phyloP scores from a whole-genome alignment of 2,329 filamentous ascomycete species.

The Colletotrichum phormii region DNA sequence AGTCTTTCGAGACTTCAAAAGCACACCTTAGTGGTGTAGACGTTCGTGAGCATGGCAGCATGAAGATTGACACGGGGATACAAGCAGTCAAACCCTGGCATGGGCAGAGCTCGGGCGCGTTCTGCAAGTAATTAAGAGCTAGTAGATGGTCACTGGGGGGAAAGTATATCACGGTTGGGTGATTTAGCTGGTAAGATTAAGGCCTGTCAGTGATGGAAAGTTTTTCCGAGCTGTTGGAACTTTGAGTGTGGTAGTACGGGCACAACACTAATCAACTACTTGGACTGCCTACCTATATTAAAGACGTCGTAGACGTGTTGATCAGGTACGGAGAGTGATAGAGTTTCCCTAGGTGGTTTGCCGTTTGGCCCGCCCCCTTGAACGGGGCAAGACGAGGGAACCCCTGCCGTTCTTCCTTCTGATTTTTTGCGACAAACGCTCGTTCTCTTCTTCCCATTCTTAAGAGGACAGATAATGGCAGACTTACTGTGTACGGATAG shows the following conservation, averaged over 20 bases:
- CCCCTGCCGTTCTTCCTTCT: conserved; percentile 12
- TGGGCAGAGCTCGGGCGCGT: conserved; percentile 21
- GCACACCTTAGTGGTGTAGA: not conserved
- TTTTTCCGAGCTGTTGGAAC: not conserved
- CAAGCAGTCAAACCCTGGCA: conserved; percentile 6
- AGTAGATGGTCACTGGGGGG: not conserved
- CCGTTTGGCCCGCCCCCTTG: not conserved
- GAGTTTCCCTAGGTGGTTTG: not conserved
- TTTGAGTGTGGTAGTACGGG: not conserved
- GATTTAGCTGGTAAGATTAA: not conserved
- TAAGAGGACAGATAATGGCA: conserved; percentile 13
- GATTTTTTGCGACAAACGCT: not conserved
- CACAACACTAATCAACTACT: too few relatives aligned
- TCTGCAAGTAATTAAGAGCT: not conserved
- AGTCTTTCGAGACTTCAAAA: not conserved
- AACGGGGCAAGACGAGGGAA: not conserved
- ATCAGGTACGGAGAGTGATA: not conserved
- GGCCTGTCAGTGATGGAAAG: not conserved
- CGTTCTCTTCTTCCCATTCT: not conserved
- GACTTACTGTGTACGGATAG: not conserved
- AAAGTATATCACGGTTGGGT: not conserved
- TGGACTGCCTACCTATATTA: not conserved
- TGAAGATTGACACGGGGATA: not conserved
- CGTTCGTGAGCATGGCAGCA: not conserved
- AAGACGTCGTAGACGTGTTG: not conserved